Percentiles rank a stretch among this genome's conserved stretches.
These are phyloP conservation scores for Xanthoconium separans DNA, from an alignment of 1,284 basidiomycete genomes.

Conservation along the genomic window DNA sequence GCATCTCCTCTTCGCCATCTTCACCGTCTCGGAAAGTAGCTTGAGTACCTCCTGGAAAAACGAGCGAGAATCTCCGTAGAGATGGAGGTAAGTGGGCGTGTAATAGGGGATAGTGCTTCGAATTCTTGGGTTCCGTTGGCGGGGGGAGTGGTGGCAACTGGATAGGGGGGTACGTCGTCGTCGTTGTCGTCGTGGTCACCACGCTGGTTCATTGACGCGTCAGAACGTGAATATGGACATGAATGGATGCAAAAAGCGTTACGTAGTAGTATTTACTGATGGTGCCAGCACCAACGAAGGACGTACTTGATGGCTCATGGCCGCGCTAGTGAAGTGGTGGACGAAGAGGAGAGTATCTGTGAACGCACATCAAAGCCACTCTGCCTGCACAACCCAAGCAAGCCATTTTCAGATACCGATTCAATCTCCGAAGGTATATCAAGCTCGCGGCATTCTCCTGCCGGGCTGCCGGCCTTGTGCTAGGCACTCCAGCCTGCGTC, in stretches of 20 bases:
- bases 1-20: conserved; percentile 60
- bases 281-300: conserved; percentile 69
- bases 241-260: conserved; percentile 29
- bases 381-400: conserved; percentile 34
- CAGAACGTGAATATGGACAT: conserved; percentile 15
- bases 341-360: conserved; percentile 18
- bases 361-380: conserved; percentile 37
- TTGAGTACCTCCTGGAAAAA: conserved; percentile 73
- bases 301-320: conserved; percentile 57
- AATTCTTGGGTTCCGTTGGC: conserved; percentile 69
- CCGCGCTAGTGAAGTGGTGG: conserved; percentile 25
- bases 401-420: conserved; percentile 28
- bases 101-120: conserved; percentile 73
- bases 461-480: conserved; percentile 17
- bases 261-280: conserved; percentile 78
- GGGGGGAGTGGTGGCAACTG: conserved; percentile 67
- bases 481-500: neutral
- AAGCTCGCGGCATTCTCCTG: conserved; percentile 10
- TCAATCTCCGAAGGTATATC: conserved; percentile 20
- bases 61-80: conserved; percentile 69
- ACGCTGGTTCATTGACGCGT: conserved; percentile 52
- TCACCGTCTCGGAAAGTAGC: conserved; percentile 75
- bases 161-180: conserved; percentile 81
- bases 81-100: conserved; percentile 68
- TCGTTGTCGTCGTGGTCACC: conserved; percentile 82